Evolutionary conservation across 768 basidiomycete genomes (phyloP).

Genomic region (Leccinum pellstonianum): DNA sequence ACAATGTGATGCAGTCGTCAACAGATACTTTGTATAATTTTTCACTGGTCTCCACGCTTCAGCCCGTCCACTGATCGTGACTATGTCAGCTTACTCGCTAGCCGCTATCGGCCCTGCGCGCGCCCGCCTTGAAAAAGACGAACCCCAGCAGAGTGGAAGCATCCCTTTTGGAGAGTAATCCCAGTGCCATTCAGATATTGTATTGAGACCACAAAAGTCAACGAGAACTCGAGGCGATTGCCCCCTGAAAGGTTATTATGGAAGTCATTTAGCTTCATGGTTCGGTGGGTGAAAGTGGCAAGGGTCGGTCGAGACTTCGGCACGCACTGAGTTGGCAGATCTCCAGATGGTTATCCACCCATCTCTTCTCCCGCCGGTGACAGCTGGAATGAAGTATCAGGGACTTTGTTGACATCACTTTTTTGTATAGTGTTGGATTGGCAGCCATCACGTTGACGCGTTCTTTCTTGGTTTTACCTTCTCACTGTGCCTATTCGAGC

Average conservation of each 20-base stretch:
- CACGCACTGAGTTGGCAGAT: conserved; percentile 19
- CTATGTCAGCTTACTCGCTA: not conserved
- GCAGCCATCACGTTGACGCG: conserved; percentile 19
- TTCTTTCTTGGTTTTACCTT: conserved; percentile 26
- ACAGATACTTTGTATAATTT: conserved; percentile 4
- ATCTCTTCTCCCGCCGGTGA: conserved; percentile 29
- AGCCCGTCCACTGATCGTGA: conserved; percentile 1
- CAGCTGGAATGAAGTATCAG: conserved; percentile 19
- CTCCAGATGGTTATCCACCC: conserved; percentile 17
- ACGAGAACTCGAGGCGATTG: conserved; percentile 17
- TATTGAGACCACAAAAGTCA: conserved; percentile 14
- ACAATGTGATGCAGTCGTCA: conserved; percentile 18
- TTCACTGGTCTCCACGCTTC: conserved; percentile 3
- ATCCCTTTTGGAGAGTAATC: conserved; percentile 2
- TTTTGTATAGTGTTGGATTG: conserved; percentile 19
- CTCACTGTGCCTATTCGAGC: conserved; percentile 13
- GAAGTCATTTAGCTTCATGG: conserved; percentile 18
- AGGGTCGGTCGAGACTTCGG: conserved; percentile 12
- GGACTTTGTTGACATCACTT: conserved; percentile 23
- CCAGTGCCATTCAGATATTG: conserved; percentile 7
- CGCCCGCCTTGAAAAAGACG: not conserved
- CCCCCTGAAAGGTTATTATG: conserved; percentile 25
- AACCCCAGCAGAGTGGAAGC: conserved; percentile 1
- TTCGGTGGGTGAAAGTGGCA: conserved; percentile 16
- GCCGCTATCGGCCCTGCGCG: not conserved